These are phyloP conservation scores for Rhynchosporium secalis DNA, from an alignment of 2,329 filamentous ascomycete species.

Conservation along the genomic window DNA sequence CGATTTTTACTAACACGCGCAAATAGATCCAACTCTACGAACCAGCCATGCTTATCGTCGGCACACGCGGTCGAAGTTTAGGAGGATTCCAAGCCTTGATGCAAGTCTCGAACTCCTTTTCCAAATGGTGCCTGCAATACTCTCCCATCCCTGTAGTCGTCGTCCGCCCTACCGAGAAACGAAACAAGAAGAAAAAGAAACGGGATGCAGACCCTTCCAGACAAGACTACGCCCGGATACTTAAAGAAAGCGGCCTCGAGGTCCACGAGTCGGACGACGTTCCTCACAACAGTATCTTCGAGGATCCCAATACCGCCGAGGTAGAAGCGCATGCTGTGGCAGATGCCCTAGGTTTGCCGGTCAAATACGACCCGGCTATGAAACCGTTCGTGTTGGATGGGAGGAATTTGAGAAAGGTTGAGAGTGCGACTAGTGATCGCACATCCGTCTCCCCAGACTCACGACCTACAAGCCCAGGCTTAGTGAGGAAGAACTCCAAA, in stretches of 20 bases:
- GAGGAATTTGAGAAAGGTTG: constrained; percentile 28
- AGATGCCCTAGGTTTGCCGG: constrained; percentile 61
- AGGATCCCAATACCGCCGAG: constrained; percentile 45
- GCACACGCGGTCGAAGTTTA: constrained; percentile 66
- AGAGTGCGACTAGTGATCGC: constrained; percentile 34
- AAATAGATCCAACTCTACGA: constrained; percentile 69
- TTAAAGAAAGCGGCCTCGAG: constrained; percentile 54
- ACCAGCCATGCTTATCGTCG: constrained; percentile 71
- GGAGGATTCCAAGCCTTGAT: constrained; percentile 70
- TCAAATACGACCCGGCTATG: constrained; percentile 63
- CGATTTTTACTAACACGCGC: background rate
- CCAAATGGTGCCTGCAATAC: constrained; percentile 73
- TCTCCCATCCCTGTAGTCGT: constrained; percentile 75
- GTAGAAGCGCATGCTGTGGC: constrained; percentile 66
- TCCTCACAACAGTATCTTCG: constrained; percentile 31
- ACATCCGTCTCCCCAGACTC: constrained; percentile 39
- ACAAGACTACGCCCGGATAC: constrained; percentile 63
- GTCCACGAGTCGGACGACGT: constrained; percentile 38
- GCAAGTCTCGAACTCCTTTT: constrained; percentile 61
- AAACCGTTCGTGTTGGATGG: constrained; percentile 50
- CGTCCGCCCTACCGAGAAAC: constrained; percentile 67
- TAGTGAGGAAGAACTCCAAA: constrained; percentile 47
- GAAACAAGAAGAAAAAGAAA: constrained; percentile 71
- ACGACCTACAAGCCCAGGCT: constrained; percentile 40
- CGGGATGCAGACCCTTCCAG: constrained; percentile 63